These are phyloP conservation scores for Jackrogersella minutella DNA, from an alignment of 495 filamentous ascomycete species.

Conservation along the genomic window DNA sequence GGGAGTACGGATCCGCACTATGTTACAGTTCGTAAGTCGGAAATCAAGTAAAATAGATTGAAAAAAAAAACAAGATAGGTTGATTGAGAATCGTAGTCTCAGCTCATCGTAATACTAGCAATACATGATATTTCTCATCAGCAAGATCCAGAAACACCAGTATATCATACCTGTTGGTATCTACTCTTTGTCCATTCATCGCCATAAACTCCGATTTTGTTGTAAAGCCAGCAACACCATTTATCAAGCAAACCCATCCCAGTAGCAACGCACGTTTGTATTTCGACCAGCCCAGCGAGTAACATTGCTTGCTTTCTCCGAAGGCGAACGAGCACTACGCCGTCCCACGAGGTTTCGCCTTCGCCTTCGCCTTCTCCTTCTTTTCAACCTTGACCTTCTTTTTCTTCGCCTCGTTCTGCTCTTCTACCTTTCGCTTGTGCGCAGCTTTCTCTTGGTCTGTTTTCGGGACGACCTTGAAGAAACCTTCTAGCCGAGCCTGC, in stretches of 20 bases:
- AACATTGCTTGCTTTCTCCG: background rate
- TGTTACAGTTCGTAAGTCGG: too few relatives aligned
- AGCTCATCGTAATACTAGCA: background rate
- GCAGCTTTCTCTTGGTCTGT: slow-evolving; percentile 81
- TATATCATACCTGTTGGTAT: slow-evolving; percentile 28
- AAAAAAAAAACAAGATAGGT: background rate
- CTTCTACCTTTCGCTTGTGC: slow-evolving; percentile 91
- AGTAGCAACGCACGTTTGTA: background rate
- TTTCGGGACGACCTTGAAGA: slow-evolving; percentile 94
- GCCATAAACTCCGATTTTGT: slow-evolving; percentile 35
- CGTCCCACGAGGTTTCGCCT: slow-evolving; percentile 75
- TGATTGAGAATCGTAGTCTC: slow-evolving; percentile 3
- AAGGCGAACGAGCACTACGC: slow-evolving; percentile 15
- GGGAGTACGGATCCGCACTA: too few relatives aligned
- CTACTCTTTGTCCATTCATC: slow-evolving; percentile 7
- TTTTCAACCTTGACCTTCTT: slow-evolving; percentile 92
- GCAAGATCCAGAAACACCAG: slow-evolving; percentile 12
- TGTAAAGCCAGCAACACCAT: slow-evolving; percentile 34
- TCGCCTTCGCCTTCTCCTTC: slow-evolving; percentile 89
- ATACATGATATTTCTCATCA: slow-evolving; percentile 1
- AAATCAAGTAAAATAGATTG: background rate
- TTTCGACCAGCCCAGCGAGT: background rate
- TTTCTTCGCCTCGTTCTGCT: slow-evolving; percentile 87
- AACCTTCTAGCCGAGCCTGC: slow-evolving; percentile 92
- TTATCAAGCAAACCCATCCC: slow-evolving; percentile 17